Evolutionary conservation across 2,329 filamentous ascomycete species (phyloP).

Genomic region (Rosellinia necatrix): DNA sequence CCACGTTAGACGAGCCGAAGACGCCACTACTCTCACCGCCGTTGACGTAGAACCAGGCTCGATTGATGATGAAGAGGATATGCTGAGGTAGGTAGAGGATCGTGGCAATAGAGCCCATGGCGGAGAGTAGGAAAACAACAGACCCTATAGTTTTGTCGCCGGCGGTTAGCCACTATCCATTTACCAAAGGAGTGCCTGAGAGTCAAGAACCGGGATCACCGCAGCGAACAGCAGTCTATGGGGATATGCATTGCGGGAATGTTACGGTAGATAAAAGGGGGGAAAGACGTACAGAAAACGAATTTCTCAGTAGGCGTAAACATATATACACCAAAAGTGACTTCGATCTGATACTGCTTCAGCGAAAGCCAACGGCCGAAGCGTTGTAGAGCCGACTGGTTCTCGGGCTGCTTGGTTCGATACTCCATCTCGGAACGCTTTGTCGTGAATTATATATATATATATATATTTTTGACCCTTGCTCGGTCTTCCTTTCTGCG

Average conservation of each 20-base stretch:
- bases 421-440: constrained; percentile 47
- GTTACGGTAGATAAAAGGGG: not conserved
- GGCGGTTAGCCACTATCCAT: not conserved
- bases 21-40: constrained; percentile 63
- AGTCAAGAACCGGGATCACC: not conserved
- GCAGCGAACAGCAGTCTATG: not conserved
- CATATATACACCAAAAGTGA: constrained; percentile 97
- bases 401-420: constrained; percentile 37
- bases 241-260: not conserved
- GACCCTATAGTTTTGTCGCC: constrained; percentile 64
- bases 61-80: constrained; percentile 77
- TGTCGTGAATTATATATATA: too few species aligned
- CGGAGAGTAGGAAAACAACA: constrained; percentile 85
- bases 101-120: constrained; percentile 82
- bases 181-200: not conserved
- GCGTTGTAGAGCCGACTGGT: constrained; percentile 47
- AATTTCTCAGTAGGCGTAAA: constrained; percentile 95
- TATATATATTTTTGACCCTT: too few species aligned
- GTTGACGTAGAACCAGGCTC: constrained; percentile 93
- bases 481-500: too few species aligned
- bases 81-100: constrained; percentile 95
- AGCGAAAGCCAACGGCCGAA: constrained; percentile 86
- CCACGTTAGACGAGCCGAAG: constrained; percentile 39
- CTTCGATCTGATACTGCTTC: constrained; percentile 98
- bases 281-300: constrained; percentile 80